Percentiles rank a stretch among this genome's conserved stretches.
These are phyloP conservation scores for Cystofilobasidium capitatum DNA, from an alignment of 768 basidiomycete species.

Conservation along the genomic window DNA sequence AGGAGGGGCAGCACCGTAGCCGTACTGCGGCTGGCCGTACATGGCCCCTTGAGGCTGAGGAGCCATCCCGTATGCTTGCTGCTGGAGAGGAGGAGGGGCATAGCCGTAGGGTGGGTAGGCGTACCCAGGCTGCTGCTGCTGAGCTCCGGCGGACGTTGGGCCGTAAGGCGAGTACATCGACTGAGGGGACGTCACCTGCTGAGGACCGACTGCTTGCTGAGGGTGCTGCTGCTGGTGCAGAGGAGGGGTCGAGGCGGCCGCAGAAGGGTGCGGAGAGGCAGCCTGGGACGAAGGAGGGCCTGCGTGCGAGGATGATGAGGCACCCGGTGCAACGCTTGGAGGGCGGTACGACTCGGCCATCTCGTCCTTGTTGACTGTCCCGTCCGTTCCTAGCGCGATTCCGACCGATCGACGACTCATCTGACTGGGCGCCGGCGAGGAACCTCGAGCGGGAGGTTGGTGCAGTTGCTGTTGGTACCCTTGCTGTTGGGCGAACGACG, in stretches of 20 bases:
- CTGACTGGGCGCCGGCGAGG: constrained; percentile 40
- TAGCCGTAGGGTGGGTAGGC: neutral
- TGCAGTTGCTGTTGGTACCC: constrained; percentile 17
- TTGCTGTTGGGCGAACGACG: constrained; percentile 9
- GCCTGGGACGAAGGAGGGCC: constrained; percentile 13
- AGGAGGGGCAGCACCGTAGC: neutral
- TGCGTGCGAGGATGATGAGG: constrained; percentile 31
- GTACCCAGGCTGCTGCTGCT: constrained; percentile 24
- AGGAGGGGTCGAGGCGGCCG: constrained; percentile 8
- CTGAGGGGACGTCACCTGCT: constrained; percentile 20
- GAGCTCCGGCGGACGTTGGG: neutral
- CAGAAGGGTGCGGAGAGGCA: neutral
- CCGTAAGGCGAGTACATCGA: neutral
- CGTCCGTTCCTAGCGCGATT: constrained; percentile 68
- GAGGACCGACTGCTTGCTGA: constrained; percentile 17
- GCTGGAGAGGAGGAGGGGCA: neutral
- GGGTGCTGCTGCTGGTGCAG: constrained; percentile 26
- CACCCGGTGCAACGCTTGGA: constrained; percentile 23
- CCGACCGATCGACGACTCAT: constrained; percentile 65
- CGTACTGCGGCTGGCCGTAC: neutral
- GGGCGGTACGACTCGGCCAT: constrained; percentile 52
- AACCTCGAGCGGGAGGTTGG: constrained; percentile 38
- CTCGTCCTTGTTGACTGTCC: constrained; percentile 68
- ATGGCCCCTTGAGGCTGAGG: no score
- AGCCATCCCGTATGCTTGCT: neutral